phyloP scores from a whole-genome alignment of 73 alveolate species.

The Stentor coeruleus region DNA sequence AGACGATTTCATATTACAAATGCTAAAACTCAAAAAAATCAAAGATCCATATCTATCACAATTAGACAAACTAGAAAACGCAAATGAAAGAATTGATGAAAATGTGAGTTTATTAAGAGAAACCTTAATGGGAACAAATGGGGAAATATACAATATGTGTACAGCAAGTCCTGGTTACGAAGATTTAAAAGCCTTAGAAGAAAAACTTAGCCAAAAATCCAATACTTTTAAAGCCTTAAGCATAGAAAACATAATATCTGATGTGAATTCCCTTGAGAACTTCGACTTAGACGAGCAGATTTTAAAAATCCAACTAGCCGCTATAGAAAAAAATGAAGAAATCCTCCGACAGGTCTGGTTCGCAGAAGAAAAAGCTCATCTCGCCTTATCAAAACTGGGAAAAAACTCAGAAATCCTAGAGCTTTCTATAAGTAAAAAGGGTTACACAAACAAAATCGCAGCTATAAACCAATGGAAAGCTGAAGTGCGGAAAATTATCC shows the following conservation, averaged over 20 bases:
- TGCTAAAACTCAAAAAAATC: background rate
- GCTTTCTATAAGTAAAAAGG: no score
- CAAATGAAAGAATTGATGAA: background rate
- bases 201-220: background rate
- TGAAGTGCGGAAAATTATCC: no score
- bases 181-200: background rate
- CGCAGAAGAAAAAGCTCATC: no score
- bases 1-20: background rate
- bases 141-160: background rate
- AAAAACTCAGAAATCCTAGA: background rate
- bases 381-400: no score
- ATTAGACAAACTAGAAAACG: background rate
- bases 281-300: constrained; percentile 14
- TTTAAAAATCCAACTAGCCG: background rate
- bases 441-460: no score
- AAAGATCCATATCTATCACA: background rate
- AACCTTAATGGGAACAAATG: background rate
- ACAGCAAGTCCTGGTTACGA: background rate
- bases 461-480: background rate
- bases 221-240: background rate
- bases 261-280: background rate
- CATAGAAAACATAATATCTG: background rate
- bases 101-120: background rate
- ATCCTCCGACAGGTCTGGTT: background rate
- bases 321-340: background rate